Evolutionary conservation across 768 basidiomycete species (phyloP), one percentile per base, ranked within the genome.

Genomic region (Cyclocybe aegerita): DNA sequence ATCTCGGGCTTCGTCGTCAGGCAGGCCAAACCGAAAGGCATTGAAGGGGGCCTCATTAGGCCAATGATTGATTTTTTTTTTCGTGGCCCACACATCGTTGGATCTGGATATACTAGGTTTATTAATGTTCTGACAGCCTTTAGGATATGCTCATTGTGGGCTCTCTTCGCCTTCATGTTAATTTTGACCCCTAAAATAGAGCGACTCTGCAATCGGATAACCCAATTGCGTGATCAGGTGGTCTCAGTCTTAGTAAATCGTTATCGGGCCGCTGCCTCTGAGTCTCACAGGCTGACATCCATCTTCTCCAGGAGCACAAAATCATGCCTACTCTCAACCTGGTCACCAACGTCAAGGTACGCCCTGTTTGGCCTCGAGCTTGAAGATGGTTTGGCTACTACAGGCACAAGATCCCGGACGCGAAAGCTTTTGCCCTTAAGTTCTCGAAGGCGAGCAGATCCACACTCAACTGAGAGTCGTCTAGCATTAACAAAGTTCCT

Each of bases 371-470:
- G 14, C 23, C 31, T 39, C 32, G 1, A 46, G 32, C n/a, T 33
- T 39, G 12, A 36, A n/a, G 6, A 9, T 48, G 15, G 11, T 37
- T 39, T 9, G 16, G 34, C 10, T 10, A 3, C 34, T 15, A 38
- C 12, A 32, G 14, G 8, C 41, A 17, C 15, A 36, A 69, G 75
- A 47, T 77, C 48, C 35, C 60, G 4, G 70, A 79, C 48, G 57
- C 70, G 35, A 77, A 71, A 57, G 68, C 64, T 4, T 75, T 79
- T 33, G 65, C 68, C 30, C 66, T 75, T 11, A 78, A 83, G 52
- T 80, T 87, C 59, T 82, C 83, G 45, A 78, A 81, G 73, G 85
- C 80, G 23, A 12, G 9, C 16, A 23, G 55, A n/a, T 15, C 16
- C 17, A 23, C 1, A 23, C 32, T 10, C 30, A 12, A 38, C 29